Evolutionary conservation across 2,329 filamentous ascomycete species (phyloP), one percentile per base, ranked within the genome.

Genomic region (Scytalidium sp.): DNA sequence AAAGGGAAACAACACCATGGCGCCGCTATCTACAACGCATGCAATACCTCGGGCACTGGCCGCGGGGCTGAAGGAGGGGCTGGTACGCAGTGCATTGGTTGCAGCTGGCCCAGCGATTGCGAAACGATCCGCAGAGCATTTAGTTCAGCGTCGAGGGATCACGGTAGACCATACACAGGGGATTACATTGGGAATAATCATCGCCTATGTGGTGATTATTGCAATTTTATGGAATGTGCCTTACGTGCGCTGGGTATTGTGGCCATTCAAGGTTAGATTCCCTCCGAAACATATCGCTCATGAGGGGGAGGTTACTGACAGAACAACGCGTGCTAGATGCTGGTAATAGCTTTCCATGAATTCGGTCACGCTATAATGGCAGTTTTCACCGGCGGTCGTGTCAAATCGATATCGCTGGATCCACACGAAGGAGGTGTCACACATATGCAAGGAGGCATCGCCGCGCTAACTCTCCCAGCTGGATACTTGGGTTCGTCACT

Each of bases 301-400:
- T 13, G 19, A 39, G 22, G 13, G 5, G 11, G 17, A 3, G 8
- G 21, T 27, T 15, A 1, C 32, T 36, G 15, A 36, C 17, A 36
- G 17, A n/a, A 15, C 17, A n/a, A 36, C 13, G 7, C 13, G 8
- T 36, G 15, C 17, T 51, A 87, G 84, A 90, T 91, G 87, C 78
- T 92, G 19, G 86, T 89, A 46, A 91, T 92, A 56, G 88, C 88
- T 32, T 92, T 91, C 67, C 88, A 92, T 69, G 88, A 92, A 58
- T 84, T 91, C 62, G 82, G 85, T 11, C 88, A 92, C 68, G 88
- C 88, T 44, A 80, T 90, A 59, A 83, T 83, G 1, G 85, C 86
- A 36, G 79, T 85, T 55, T 79, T 83, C 52, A 92, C 88, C 0
- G 88, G 88, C 48, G 88, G 88, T 3, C 76, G 73, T 49, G 88